phyloP scores from a whole-genome alignment of 768 basidiomycete genomes.

The Kwoniella europaea region DNA sequence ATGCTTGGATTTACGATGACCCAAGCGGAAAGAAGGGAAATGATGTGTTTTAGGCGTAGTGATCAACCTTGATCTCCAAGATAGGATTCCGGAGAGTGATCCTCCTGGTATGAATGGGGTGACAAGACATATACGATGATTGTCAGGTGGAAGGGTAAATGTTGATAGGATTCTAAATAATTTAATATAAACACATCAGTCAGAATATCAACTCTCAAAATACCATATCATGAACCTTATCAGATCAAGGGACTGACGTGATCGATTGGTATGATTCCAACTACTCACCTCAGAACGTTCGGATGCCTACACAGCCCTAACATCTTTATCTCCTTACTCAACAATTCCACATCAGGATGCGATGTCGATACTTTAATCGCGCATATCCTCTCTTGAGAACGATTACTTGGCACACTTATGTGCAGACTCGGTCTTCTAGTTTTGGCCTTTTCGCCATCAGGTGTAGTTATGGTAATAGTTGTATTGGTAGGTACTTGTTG shows the following conservation, averaged over 20 bases:
- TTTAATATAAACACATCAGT: too few species aligned
- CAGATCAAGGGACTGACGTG: too few species aligned
- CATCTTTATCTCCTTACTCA: constrained; percentile 41
- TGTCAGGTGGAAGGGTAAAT: constrained; percentile 49
- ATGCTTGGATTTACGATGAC: not conserved
- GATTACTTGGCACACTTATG: constrained; percentile 1
- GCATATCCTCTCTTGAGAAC: constrained; percentile 29
- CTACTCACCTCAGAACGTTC: constrained; percentile 69
- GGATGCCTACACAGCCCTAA: constrained; percentile 58
- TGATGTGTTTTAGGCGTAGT: constrained; percentile 17
- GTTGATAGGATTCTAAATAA: constrained; percentile 46
- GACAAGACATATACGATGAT: constrained; percentile 44
- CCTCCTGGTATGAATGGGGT: constrained; percentile 48
- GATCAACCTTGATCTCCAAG: constrained; percentile 38
- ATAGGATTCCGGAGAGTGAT: constrained; percentile 43
- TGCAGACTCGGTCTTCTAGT: constrained; percentile 1
- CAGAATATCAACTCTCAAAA: too few species aligned
- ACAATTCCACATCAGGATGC: constrained; percentile 67
- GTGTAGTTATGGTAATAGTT: not conserved
- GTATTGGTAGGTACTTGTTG: constrained; percentile 6
- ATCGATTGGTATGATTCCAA: not conserved
- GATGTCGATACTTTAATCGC: constrained; percentile 56
- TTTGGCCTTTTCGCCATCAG: not conserved
- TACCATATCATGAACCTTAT: too few species aligned
- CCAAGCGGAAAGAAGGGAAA: constrained; percentile 8